A percentile compares a stretch with the other conserved stretches of the same genome.
Evolutionary conservation across 2,329 filamentous ascomycete species (phyloP).

Genomic region (Juglanconis juglandina): DNA sequence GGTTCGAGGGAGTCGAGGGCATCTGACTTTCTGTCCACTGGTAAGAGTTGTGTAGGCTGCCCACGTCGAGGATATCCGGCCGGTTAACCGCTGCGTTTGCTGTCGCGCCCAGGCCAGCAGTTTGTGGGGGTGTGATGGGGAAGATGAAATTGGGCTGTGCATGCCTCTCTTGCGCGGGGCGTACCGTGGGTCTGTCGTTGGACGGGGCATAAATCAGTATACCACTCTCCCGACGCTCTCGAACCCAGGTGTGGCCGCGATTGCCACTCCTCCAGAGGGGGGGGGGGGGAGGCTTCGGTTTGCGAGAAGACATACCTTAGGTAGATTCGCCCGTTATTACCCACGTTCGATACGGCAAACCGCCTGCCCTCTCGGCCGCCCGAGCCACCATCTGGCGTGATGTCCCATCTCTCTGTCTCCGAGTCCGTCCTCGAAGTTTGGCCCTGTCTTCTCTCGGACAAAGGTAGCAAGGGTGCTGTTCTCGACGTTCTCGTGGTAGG

Average conservation of each 20-base stretch:
- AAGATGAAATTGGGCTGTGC: conserved; percentile 60
- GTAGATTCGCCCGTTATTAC: conserved; percentile 79
- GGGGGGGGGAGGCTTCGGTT: too few species aligned
- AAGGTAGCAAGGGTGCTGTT: conserved; percentile 41
- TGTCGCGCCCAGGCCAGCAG: conserved; percentile 51
- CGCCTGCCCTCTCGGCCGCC: conserved; percentile 64
- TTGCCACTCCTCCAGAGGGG: not conserved
- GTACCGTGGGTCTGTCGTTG: conserved; percentile 53
- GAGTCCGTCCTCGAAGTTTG: conserved; percentile 46
- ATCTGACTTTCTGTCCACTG: conserved; percentile 44
- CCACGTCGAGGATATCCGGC: conserved; percentile 20
- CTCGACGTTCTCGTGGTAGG: conserved; percentile 24
- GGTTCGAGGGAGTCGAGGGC: conserved; percentile 34
- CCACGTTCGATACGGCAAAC: conserved; percentile 78
- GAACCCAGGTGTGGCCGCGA: not conserved
- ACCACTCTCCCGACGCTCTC: not conserved
- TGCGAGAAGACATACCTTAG: conserved; percentile 58
- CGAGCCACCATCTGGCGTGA: conserved; percentile 58
- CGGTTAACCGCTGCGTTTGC: conserved; percentile 28
- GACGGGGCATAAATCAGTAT: not conserved
- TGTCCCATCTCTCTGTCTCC: conserved; percentile 53
- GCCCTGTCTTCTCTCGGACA: conserved; percentile 44
- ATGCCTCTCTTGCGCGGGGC: conserved; percentile 59
- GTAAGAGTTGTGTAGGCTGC: conserved; percentile 29
- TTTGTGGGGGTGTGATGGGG: conserved; percentile 58